Base-by-base conservation (phyloP, 495 filamentous ascomycete species). In the Wilcoxina mikolae region DNA sequence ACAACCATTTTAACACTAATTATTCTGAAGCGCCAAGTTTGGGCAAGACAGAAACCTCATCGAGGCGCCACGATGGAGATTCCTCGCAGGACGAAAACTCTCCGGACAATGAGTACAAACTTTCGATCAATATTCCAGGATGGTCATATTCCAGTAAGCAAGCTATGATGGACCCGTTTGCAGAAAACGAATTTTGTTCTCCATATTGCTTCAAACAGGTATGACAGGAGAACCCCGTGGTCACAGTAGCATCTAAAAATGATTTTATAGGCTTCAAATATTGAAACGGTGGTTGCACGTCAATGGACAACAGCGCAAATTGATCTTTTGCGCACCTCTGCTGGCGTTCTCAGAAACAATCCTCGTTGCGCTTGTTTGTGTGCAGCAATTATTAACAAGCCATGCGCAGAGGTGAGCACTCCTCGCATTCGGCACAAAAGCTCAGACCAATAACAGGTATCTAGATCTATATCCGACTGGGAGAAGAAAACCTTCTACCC, bases 311-410 rank as follows among this genome's bases (percentile, higher is more conserved):
- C 47, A 0, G 62, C 58, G 15, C 62, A 65, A 50, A 38, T 42
- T 0, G 52, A 54, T 5, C 44, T 65, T 26, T n/a, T 65, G n/a
- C 44, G 44, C 29, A 42, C 54, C 12, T 54, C 56, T 1, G 62
- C 62, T 4, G 56, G 24, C 4, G 62, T 65, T 18, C 47, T 65
- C 15, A 58, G 55, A 24, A 64, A 65, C 24, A 66, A 66, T 15
- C 29, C 53, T 7, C 56, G 63, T 2, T 65, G 54, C 25, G 53
- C 62, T 10, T 66, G 63, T 42, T 20, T 65, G n/a, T 41, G 59
- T 4, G 51, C 63, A 9, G 53, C 56, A 12, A 53, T 60, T 22
- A 62, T 66, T 28, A 65, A 66, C 33, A 57, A 60, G 22, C 42
- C 58, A 11, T 66, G 63, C 35, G 53, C 53, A 1, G 56, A 66